Base-by-base conservation (phyloP, 2,329 filamentous ascomycete genomes). In the Cladosporium halotolerans region DNA sequence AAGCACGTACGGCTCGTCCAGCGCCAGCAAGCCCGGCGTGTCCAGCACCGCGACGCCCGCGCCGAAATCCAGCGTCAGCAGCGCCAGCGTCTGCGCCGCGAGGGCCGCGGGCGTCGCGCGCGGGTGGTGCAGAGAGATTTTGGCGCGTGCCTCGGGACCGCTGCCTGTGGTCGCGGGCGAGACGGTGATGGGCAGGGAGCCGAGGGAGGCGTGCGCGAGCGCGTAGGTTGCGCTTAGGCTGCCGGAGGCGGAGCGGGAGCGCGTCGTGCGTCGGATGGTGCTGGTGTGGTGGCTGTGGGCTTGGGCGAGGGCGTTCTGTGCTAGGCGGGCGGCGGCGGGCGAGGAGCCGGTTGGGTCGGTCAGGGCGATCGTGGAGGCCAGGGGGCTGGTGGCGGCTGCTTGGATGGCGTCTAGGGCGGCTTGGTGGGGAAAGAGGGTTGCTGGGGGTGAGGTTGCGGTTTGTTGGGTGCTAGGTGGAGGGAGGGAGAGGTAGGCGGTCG, bases 221-320 rank as follows among this genome's bases (percentile, higher is more conserved):
- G 70, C 68, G 57, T 78, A 77, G 4, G 65, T 66, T 3, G 73
- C 72, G 3, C 58, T 62, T 18, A 63, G 59, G 4, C 60, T 54
- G 41, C 62, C 61, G 36, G 53, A 57, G 36, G 36, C 16, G 43
- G 63, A 58, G 23, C 59, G 56, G 23, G 66, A 59, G 9, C 69
- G 65, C 11, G 70, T 60, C n/a, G 63, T 68, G 80, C 84, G 89
- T n/a, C 87, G 81, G 2, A 91, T 78, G 2, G 83, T 78, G 19
- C 82, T 86, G 60, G 81, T 83, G 69, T 89, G 85, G 32, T 79
- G 77, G 65, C 86, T 82, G 0, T 85, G 85, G 33, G 83, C 79
- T 54, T 76, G 75, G 75, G 9, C 84, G 78, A 54, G 45, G 33
- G 0, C 78, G 2, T 78, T 74, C 63, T 86, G 82, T 41, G 79